These are phyloP conservation scores for Madurella fahalii DNA, from an alignment of 2,329 filamentous ascomycete species.

Conservation along the genomic window DNA sequence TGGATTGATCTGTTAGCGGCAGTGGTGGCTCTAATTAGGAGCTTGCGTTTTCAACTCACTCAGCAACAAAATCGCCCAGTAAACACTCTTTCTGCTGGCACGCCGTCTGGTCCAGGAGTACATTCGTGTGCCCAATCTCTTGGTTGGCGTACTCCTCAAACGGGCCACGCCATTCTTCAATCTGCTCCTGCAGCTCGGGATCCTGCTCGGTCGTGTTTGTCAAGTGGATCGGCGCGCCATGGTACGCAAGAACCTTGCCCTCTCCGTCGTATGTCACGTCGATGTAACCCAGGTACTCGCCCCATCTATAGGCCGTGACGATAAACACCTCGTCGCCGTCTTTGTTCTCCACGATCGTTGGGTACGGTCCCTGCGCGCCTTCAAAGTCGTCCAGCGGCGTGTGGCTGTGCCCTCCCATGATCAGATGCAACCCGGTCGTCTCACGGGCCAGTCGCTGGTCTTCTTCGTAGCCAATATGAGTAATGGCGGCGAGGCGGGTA, in stretches of 20 bases:
- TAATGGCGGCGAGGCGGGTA: slow-evolving; percentile 61
- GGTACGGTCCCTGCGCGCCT: slow-evolving; percentile 57
- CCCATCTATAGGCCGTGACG: slow-evolving; percentile 65
- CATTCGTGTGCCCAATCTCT: slow-evolving; percentile 51
- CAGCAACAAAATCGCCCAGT: slow-evolving; percentile 51
- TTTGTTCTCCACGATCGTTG: slow-evolving; percentile 57
- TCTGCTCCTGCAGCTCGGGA: slow-evolving; percentile 51
- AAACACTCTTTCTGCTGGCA: slow-evolving; percentile 58
- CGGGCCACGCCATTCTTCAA: slow-evolving; percentile 55
- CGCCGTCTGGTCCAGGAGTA: slow-evolving; percentile 54
- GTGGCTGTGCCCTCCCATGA: slow-evolving; percentile 60
- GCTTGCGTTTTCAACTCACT: slow-evolving; percentile 32
- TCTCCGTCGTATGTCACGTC: slow-evolving; percentile 59
- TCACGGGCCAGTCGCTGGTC: slow-evolving; percentile 57
- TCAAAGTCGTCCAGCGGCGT: slow-evolving; percentile 58
- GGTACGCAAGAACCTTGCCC: slow-evolving; percentile 59
- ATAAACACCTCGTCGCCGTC: slow-evolving; percentile 65
- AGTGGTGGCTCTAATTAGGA: not conserved
- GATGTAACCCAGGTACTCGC: slow-evolving; percentile 64
- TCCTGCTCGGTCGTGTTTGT: slow-evolving; percentile 59
- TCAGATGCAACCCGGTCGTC: slow-evolving; percentile 62
- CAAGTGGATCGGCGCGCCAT: slow-evolving; percentile 60
- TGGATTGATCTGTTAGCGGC: slow-evolving; percentile 24
- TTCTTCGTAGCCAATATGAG: slow-evolving; percentile 63
- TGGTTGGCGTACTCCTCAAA: slow-evolving; percentile 58